These are phyloP conservation scores for Termitomyces sp. DNA, from an alignment of 768 basidiomycete species.

Conservation along the genomic window DNA sequence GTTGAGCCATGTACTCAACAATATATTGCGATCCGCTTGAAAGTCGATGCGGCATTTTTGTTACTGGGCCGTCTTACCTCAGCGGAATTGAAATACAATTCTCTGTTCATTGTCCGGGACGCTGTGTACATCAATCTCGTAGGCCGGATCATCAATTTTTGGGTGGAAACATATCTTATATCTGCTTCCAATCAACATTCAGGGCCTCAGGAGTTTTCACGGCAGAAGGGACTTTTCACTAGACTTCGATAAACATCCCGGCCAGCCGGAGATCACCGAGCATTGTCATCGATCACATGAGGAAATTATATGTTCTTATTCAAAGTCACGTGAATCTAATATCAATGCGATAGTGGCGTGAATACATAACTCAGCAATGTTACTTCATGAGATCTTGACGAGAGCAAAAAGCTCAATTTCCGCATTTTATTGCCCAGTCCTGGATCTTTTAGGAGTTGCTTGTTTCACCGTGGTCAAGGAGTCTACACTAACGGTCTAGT, in stretches of 20 bases:
- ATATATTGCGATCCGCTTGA: background rate
- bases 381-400: too few species aligned
- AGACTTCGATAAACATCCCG: background rate
- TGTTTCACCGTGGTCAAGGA: too few species aligned
- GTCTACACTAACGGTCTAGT: too few species aligned
- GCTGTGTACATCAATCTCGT: background rate
- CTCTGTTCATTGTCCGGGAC: background rate
- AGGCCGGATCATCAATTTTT: background rate
- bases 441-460: too few species aligned
- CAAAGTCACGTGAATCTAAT: too few species aligned
- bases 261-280: background rate
- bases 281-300: too few species aligned
- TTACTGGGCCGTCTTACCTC: slow-evolving; percentile 1
- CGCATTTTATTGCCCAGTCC: too few species aligned
- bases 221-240: too few species aligned
- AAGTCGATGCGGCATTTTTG: background rate
- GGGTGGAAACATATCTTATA: background rate
- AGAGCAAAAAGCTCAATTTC: too few species aligned
- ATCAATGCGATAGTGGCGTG: too few species aligned
- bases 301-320: too few species aligned
- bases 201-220: background rate
- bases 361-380: too few species aligned
- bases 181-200: background rate
- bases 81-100: background rate
- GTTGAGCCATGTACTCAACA: background rate